Conservation (phyloP, 306 rosid genomes). For the Datisca glomerata region DNA sequence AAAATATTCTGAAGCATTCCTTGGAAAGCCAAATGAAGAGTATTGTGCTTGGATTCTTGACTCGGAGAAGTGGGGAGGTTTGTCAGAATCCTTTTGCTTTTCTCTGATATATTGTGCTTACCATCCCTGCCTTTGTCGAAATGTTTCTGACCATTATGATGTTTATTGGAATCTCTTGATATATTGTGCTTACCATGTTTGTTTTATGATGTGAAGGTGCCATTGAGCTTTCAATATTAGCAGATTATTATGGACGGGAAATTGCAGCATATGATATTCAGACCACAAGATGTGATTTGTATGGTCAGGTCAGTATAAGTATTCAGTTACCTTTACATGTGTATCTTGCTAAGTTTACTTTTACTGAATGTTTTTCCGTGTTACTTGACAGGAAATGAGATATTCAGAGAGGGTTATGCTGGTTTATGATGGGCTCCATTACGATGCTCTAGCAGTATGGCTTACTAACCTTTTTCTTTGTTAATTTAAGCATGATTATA, state of each 20-base stretch:
- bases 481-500: not conserved
- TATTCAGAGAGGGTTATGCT: constrained; percentile 81
- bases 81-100: not conserved
- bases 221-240: constrained; percentile 86
- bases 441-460: constrained; percentile 90
- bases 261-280: constrained; percentile 93
- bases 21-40: constrained; percentile 79
- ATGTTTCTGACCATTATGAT: not conserved
- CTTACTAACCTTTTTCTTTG: not conserved
- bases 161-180: not conserved
- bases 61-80: constrained; percentile 98
- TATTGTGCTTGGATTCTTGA: constrained; percentile 90
- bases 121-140: not conserved
- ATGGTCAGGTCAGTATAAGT: constrained; percentile 69
- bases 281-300: constrained; percentile 88
- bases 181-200: constrained; percentile 2
- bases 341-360: constrained; percentile 13
- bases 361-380: constrained; percentile 12
- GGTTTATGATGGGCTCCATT: constrained; percentile 91
- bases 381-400: constrained; percentile 44
- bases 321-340: constrained; percentile 7
- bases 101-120: not conserved
- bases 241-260: constrained; percentile 80
- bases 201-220: constrained; percentile 48
- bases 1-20: constrained; percentile 77